phyloP scores from a whole-genome alignment of 2,329 filamentous ascomycete genomes.

The Penicillium sp. region DNA sequence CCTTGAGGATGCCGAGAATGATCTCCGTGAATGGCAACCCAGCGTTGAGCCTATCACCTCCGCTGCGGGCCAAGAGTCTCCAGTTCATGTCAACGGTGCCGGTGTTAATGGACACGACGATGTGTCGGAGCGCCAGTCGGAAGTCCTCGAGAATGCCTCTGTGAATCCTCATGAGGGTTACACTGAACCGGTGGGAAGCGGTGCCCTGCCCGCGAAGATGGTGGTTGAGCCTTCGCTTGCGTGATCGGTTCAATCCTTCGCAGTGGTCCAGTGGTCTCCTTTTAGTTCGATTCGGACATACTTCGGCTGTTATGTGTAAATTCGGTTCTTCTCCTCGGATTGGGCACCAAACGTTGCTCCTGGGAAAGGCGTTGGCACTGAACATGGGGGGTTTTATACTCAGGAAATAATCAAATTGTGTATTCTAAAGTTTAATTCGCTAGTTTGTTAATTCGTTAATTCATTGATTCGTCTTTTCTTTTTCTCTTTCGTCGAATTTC shows the following conservation, averaged over 20 bases:
- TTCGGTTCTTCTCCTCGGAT: constrained; percentile 1
- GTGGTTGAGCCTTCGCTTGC: constrained; percentile 10
- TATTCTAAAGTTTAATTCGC: constrained; percentile 6
- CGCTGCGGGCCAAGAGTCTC: constrained; percentile 33
- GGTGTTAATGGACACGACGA: neutral
- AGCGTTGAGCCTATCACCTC: constrained; percentile 48
- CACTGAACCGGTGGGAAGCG: constrained; percentile 9
- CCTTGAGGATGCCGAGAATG: constrained; percentile 83
- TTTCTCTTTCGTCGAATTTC: neutral
- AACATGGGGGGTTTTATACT: constrained; percentile 1
- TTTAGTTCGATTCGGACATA: constrained; percentile 7
- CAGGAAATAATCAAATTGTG: constrained; percentile 11
- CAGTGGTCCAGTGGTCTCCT: neutral
- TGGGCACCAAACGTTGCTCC: constrained; percentile 3
- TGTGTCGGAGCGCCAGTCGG: constrained; percentile 5
- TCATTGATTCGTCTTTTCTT: neutral
- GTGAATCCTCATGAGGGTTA: neutral
- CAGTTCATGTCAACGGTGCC: neutral
- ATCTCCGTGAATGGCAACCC: constrained; percentile 66
- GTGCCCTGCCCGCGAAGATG: constrained; percentile 12
- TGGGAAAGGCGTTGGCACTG: constrained; percentile 5
- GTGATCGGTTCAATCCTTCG: neutral
- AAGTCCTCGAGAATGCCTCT: constrained; percentile 2
- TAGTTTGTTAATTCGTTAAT: neutral
- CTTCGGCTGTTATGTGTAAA: constrained; percentile 10